phyloP scores from a whole-genome alignment of 345 rosid species.

The Crucihimalaya himalaica region DNA sequence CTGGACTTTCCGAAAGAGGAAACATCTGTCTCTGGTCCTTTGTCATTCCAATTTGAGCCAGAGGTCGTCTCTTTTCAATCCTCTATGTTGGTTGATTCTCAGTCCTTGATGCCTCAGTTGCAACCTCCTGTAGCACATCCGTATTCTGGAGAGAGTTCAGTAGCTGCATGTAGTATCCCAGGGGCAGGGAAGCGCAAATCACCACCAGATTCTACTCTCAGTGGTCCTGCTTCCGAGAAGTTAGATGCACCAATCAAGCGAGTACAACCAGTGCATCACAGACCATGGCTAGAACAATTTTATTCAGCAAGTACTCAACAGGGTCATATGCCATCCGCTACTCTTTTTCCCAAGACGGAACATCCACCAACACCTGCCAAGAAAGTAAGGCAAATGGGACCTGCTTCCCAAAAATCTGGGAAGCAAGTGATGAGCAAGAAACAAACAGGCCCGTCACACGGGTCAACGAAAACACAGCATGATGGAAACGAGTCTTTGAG shows the following conservation, averaged over 20 bases:
- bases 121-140: conserved; percentile 17
- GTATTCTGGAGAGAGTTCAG: conserved; percentile 4
- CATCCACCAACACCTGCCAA: conserved; percentile 43
- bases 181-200: conserved; percentile 61
- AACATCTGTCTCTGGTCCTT: conserved; percentile 19
- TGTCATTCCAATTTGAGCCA: conserved; percentile 12
- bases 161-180: not conserved
- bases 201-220: conserved; percentile 44
- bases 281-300: conserved; percentile 81
- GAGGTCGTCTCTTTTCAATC: conserved; percentile 11
- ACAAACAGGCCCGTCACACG: conserved; percentile 44
- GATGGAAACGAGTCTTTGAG: conserved; percentile 71
- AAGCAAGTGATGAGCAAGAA: conserved; percentile 44
- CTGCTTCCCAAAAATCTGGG: conserved; percentile 49
- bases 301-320: conserved; percentile 36
- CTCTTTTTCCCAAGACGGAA: conserved; percentile 43
- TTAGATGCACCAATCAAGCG: conserved; percentile 51
- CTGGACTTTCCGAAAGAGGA: conserved; percentile 1
- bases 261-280: conserved; percentile 58
- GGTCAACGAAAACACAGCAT: conserved; percentile 42
- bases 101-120: conserved; percentile 23
- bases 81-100: conserved; percentile 12
- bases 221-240: conserved; percentile 42
- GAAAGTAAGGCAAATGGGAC: conserved; percentile 43
- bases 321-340: conserved; percentile 41